Evolutionary conservation across 805 yeast genomes (phyloP).

Genomic region (Yamadazyma kitorensis): DNA sequence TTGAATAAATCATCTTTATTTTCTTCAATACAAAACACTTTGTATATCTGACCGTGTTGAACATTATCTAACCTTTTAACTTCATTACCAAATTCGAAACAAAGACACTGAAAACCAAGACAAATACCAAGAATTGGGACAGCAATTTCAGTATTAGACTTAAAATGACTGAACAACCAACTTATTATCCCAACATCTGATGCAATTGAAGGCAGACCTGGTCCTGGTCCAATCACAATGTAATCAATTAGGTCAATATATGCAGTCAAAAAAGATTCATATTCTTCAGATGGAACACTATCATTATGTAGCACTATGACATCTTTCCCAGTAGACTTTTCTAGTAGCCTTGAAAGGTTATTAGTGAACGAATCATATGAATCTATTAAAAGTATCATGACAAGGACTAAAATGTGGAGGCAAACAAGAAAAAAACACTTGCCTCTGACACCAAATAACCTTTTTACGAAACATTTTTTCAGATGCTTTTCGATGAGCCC

Average conservation of each 20-base stretch:
- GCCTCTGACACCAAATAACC: no score
- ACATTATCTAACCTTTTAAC: slow-evolving; percentile 55
- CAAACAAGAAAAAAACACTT: no score
- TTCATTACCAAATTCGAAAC: slow-evolving; percentile 56
- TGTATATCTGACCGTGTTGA: slow-evolving; percentile 83
- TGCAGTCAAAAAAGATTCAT: slow-evolving; percentile 31
- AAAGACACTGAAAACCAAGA: slow-evolving; percentile 85
- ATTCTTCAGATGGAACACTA: slow-evolving; percentile 34
- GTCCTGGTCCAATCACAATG: slow-evolving; percentile 93
- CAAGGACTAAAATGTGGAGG: no score
- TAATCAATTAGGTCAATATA: slow-evolving; percentile 62
- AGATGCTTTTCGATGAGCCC: slow-evolving; percentile 1
- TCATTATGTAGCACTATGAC: slow-evolving; percentile 66
- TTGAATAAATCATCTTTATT: slow-evolving; percentile 24
- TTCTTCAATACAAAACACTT: slow-evolving; percentile 45
- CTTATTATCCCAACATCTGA: slow-evolving; percentile 74
- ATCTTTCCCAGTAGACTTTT: slow-evolving; percentile 45
- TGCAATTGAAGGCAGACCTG: slow-evolving; percentile 74
- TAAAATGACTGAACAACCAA: slow-evolving; percentile 40
- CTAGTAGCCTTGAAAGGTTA: slow-evolving; percentile 66
- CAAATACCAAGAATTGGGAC: slow-evolving; percentile 88
- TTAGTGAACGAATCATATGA: slow-evolving; percentile 95
- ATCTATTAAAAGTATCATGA: slow-evolving; percentile 70
- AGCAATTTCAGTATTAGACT: slow-evolving; percentile 8
- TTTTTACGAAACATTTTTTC: no score